These are phyloP conservation scores for Microstegium vimineum DNA, from an alignment of 176 grass and related monocot species.

Conservation along the genomic window DNA sequence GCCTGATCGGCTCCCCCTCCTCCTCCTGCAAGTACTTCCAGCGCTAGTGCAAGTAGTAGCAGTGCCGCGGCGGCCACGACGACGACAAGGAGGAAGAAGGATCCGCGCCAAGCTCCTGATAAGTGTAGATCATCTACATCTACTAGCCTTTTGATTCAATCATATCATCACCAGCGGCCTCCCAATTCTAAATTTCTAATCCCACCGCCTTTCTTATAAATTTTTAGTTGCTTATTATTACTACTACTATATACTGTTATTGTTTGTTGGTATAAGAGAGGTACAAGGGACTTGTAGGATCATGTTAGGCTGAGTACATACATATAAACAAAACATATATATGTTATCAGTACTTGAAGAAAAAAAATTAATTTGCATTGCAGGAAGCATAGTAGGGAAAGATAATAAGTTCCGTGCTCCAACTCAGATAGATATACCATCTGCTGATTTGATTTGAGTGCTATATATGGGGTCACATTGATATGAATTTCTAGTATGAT, in stretches of 20 bases:
- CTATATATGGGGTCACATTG: conserved; percentile 14
- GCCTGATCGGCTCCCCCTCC: not conserved
- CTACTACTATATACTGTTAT: conserved; percentile 9
- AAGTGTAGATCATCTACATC: conserved; percentile 55
- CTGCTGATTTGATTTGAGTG: conserved; percentile 41
- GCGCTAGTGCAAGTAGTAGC: not conserved
- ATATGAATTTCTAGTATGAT: conserved; percentile 11
- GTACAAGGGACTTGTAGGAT: conserved; percentile 34
- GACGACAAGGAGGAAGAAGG: conserved; percentile 25
- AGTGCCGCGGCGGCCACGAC: not conserved
- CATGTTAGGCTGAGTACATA: conserved; percentile 34
- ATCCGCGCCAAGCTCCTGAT: conserved; percentile 49
- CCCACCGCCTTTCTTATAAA: not conserved
- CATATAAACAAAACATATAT: conserved; percentile 6
- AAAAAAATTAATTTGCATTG: conserved; percentile 11
- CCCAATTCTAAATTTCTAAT: conserved; percentile 59
- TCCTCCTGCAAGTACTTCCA: conserved; percentile 1
- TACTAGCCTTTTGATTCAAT: conserved; percentile 30
- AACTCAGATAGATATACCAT: not conserved
- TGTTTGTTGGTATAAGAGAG: conserved; percentile 37
- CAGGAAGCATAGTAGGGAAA: conserved; percentile 13
- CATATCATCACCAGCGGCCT: not conserved
- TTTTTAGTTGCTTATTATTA: conserved; percentile 25
- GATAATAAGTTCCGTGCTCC: conserved; percentile 13
- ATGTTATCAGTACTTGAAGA: conserved; percentile 22